Conservation (phyloP, 2,329 filamentous ascomycete species). For the Talaromyces sp. region DNA sequence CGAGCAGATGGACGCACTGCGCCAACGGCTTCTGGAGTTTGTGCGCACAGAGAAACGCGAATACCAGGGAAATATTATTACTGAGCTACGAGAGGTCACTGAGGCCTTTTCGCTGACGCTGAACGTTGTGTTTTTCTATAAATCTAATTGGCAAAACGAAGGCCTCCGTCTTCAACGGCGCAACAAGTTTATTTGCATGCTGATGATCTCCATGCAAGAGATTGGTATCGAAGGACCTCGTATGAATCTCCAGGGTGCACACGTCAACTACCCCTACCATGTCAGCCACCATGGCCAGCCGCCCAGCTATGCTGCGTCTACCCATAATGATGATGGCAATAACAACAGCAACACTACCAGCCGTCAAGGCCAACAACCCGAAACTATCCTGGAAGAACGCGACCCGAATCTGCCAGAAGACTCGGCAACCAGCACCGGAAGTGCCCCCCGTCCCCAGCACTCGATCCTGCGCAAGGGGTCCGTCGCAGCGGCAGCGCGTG, state of each 20-base stretch:
- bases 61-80: conserved; percentile 79
- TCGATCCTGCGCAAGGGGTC: conserved; percentile 53
- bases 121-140: conserved; percentile 96
- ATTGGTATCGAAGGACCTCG: conserved; percentile 80
- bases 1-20: conserved; percentile 76
- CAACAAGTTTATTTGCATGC: conserved; percentile 88
- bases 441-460: conserved; percentile 30
- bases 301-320: conserved; percentile 31
- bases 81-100: conserved; percentile 71
- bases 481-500: conserved; percentile 37
- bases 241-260: conserved; percentile 65
- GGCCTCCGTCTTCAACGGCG: conserved; percentile 80
- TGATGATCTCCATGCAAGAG: conserved; percentile 80
- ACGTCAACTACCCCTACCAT: conserved; percentile 62
- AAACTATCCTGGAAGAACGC: conserved; percentile 37
- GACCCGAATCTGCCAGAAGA: conserved; percentile 26
- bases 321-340: conserved; percentile 39
- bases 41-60: conserved; percentile 82
- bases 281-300: conserved; percentile 47
- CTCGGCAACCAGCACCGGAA: conserved; percentile 15
- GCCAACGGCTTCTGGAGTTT: conserved; percentile 74
- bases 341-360: conserved; percentile 19
- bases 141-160: conserved; percentile 95
- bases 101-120: conserved; percentile 81
- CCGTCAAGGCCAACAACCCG: conserved; percentile 8